Conservation (phyloP, 371 early-diverging fungal genomes). For the Mucor plumbeus region DNA sequence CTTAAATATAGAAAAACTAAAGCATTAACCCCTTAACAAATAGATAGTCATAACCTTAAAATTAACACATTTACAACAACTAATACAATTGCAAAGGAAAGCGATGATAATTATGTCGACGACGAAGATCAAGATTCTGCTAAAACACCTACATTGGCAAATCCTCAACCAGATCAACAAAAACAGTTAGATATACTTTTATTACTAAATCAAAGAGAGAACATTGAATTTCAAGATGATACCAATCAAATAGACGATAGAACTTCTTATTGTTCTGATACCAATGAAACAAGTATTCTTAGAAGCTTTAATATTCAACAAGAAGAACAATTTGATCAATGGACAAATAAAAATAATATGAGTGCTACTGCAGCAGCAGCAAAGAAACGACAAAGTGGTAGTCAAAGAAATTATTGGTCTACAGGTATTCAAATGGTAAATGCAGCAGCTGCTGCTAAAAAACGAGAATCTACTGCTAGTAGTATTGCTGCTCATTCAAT, state of each 20-base stretch:
- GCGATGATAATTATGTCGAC: not conserved
- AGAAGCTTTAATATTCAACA: conserved; percentile 12
- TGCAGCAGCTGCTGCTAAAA: conserved; percentile 22
- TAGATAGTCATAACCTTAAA: not conserved
- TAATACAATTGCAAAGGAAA: not conserved
- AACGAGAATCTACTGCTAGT: conserved; percentile 25
- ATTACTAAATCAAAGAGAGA: conserved; percentile 8
- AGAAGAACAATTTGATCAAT: not conserved
- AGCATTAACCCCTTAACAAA: not conserved
- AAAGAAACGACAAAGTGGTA: conserved; percentile 34
- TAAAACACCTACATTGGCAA: conserved; percentile 21
- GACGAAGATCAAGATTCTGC: conserved; percentile 21
- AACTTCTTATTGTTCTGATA: conserved; percentile 17
- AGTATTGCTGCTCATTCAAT: conserved; percentile 15
- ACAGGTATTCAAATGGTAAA: conserved; percentile 28
- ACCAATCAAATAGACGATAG: not conserved
- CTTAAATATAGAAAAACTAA: not conserved
- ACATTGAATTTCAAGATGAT: conserved; percentile 22
- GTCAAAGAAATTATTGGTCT: conserved; percentile 44
- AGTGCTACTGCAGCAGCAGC: not conserved
- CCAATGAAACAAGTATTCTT: conserved; percentile 15
- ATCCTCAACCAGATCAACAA: conserved; percentile 10
- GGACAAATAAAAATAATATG: not conserved
- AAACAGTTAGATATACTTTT: conserved; percentile 3
- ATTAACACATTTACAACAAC: not conserved